Base-by-base conservation (phyloP, 345 rosid genomes). In the Moricandia moricandioides region DNA sequence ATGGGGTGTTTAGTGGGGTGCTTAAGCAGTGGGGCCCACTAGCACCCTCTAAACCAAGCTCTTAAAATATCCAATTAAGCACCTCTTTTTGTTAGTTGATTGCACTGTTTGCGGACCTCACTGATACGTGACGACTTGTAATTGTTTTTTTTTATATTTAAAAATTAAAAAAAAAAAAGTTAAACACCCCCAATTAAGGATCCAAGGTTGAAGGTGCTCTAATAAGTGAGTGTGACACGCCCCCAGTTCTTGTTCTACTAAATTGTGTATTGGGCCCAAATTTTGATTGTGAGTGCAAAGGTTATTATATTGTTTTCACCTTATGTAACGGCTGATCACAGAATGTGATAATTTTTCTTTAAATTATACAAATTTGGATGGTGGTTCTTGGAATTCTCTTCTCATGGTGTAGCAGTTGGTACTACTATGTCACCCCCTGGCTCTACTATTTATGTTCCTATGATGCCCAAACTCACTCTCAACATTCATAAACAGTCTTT, bases 361-460 rank as follows among this genome's bases (percentile, higher is more conserved):
- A 29, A 29, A 47, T 1, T 67, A 62, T 49, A 59, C 24, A 55
- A 26, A 16, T 21, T 76, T 82, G 71, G 79, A 64, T 5, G 70
- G 49, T 80, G 17, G 78, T 74, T 59, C 47, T 68, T 80, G 78
- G 65, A 74, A 29, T 14, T 68, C 2, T 49, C 47, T 59, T 60
- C 65, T 27, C 51, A 21, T 85, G 79, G 79, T 78, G 84, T 57
- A 67, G 79, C 60, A 64, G 82, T 74, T 54, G 74, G 78, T 82
- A 62, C 31, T 71, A 39, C 34, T 61, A 60, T 72, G 77, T 72
- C 77, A 78, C 52, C 54, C 5, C 0, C n/a, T 0, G 24, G 27
- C 52, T 67, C 52, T 67, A 18, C 73, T 72, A 72, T 61, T 51
- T 78, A 78, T 40, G 77, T 9, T 77, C 62, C 39, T 58, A 17